These are phyloP conservation scores for Serendipita indica DNA, from an alignment of 768 basidiomycete genomes.

Conservation along the genomic window DNA sequence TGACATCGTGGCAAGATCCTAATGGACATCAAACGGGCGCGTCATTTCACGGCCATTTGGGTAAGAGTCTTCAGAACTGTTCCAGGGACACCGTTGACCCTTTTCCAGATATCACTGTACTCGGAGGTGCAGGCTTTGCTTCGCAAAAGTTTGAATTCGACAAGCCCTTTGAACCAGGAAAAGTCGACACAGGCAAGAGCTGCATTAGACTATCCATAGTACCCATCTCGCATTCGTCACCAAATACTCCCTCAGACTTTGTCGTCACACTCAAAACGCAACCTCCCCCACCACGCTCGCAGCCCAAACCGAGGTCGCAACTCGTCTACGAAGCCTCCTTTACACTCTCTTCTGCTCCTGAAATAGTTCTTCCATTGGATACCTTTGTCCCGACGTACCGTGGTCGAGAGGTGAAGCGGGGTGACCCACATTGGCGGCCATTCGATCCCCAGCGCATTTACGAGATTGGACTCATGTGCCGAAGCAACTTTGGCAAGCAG, in stretches of 20 bases:
- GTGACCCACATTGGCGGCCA: conserved; percentile 18
- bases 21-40: background rate
- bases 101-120: conserved; percentile 23
- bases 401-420: conserved; percentile 18
- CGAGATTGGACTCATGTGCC: conserved; percentile 24
- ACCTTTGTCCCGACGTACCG: conserved; percentile 23
- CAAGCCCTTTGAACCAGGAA: conserved; percentile 15
- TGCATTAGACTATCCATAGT: background rate
- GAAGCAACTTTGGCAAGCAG: conserved; percentile 24
- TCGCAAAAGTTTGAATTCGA: conserved; percentile 24
- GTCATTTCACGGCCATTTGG: conserved; percentile 4
- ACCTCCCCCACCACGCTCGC: background rate
- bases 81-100: background rate
- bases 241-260: background rate
- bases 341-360: background rate
- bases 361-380: conserved; percentile 16
- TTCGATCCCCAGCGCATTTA: conserved; percentile 19
- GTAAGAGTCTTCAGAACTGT: background rate
- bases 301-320: conserved; percentile 4
- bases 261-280: conserved; percentile 7
- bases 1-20: conserved; percentile 15
- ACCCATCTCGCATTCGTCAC: background rate
- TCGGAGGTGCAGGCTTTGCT: conserved; percentile 28
- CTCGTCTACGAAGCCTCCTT: background rate
- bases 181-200: background rate